Evolutionary conservation across 2,329 filamentous ascomycete species (phyloP), one percentile per base, ranked within the genome.

Genomic region (Macrophomina phaseolina): DNA sequence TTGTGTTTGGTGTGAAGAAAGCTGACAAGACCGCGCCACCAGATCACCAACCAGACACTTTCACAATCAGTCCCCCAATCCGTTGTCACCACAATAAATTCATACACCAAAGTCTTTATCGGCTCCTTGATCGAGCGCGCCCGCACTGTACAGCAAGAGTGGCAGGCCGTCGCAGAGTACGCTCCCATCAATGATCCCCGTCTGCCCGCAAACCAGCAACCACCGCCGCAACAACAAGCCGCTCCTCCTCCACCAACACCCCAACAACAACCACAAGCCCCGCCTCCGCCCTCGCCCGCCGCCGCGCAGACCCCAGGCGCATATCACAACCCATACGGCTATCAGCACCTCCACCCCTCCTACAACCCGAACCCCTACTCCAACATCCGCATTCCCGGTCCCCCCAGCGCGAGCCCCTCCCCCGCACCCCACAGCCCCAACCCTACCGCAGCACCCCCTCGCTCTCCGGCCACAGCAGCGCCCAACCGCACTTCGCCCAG

Each of bases 1-100:
- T 4, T 11, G 5, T 42, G 14, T 45, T 2, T 58, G 16, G 56
- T 5, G 18, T 40, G n/a, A 36, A 32, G 36, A 16, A 42, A 4
- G 5, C 12, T 23, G 0, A 28, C 51, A 60, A 64, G 64, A 55
- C 7, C 40, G 9, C 42, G 51, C 38, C 65, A 32, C 18, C 68
- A 89, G 85, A 86, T 94, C 68, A 89, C 93, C 75, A 94, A 94
- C 73, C 90, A 91, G 67, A 92, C 91, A 1, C 89, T 93, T 8
- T 92, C 90, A 0, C 91, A 94, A 75, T 93, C 90, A 1, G 91
- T 92, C 0, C 90, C 90, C 0, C 84, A 86, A 23, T 90, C 87
- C 71, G 90, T 93, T 60, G 89, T 91, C 68, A 88, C 90, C 28
- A 89, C 90, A n/a, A 90, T 94, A 73, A 89, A 89, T 58, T 88